These are phyloP conservation scores for Curvularia eragrostidis DNA, from an alignment of 2,329 filamentous ascomycete genomes.

Conservation along the genomic window DNA sequence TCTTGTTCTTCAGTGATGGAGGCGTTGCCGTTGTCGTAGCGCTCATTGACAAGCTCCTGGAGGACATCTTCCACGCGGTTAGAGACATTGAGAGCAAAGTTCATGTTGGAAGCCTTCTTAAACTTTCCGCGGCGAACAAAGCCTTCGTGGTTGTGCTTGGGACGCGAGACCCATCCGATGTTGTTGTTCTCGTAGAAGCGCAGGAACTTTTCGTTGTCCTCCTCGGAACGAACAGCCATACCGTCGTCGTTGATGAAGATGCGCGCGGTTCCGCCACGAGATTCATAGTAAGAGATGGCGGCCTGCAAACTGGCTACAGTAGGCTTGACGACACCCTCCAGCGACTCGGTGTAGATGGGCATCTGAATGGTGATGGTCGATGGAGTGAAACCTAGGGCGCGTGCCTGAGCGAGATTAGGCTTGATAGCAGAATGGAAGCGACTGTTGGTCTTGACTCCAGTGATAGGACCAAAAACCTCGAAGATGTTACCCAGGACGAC, in stretches of 20 bases:
- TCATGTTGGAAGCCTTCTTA: constrained; percentile 70
- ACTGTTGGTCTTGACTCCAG: constrained; percentile 75
- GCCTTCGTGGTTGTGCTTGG: constrained; percentile 48
- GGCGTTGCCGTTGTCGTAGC: constrained; percentile 19
- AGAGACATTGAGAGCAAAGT: constrained; percentile 68
- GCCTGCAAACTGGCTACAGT: constrained; percentile 79
- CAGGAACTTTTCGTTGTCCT: constrained; percentile 51
- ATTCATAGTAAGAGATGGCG: constrained; percentile 57
- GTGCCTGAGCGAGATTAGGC: constrained; percentile 53
- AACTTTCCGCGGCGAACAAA: constrained; percentile 40
- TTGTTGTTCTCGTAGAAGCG: constrained; percentile 57
- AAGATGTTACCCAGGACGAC: constrained; percentile 23
- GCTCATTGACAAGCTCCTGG: constrained; percentile 55
- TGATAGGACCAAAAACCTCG: constrained; percentile 76
- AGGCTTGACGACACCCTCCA: constrained; percentile 74
- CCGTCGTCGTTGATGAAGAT: constrained; percentile 73
- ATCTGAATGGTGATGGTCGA: constrained; percentile 78
- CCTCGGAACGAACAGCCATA: constrained; percentile 64
- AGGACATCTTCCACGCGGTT: constrained; percentile 68
- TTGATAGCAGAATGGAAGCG: constrained; percentile 73
- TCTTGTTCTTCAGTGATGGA: constrained; percentile 46
- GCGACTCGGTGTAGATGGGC: constrained; percentile 84
- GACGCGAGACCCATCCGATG: constrained; percentile 56
- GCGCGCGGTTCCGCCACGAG: constrained; percentile 66
- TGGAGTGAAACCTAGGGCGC: constrained; percentile 65